Evolutionary conservation across 2,329 filamentous ascomycete species (phyloP).

Genomic region (Talaromyces amestolkiae): DNA sequence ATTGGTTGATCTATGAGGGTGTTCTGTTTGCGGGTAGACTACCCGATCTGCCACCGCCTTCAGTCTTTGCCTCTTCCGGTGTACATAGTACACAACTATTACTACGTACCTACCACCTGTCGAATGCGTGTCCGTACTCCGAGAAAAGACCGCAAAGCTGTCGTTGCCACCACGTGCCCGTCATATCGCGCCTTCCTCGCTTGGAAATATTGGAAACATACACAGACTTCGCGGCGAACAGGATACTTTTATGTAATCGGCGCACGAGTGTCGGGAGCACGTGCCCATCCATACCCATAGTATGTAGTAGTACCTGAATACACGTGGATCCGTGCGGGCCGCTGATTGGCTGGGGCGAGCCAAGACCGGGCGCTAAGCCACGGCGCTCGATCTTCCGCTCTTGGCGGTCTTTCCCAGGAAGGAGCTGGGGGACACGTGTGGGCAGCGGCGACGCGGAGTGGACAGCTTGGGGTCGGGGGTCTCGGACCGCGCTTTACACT

Average conservation of each 20-base stretch:
- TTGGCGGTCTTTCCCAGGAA: background rate
- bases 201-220: too few species aligned
- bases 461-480: background rate
- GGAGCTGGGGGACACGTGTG: background rate
- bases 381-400: slow-evolving; percentile 6
- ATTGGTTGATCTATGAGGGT: background rate
- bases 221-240: too few species aligned
- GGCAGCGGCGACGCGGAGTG: background rate
- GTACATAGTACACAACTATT: too few species aligned
- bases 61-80: background rate
- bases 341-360: background rate
- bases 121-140: too few species aligned
- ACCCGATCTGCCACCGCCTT: slow-evolving; percentile 5
- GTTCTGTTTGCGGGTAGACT: background rate
- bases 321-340: background rate
- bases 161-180: background rate
- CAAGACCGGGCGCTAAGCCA: slow-evolving; percentile 15
- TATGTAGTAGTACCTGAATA: background rate
- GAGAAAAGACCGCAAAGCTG: too few species aligned
- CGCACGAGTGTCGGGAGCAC: too few species aligned
- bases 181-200: background rate
- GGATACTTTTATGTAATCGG: too few species aligned
- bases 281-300: too few species aligned
- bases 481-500: background rate
- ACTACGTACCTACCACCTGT: too few species aligned